A percentile compares a stretch with the other conserved stretches of the same genome.
These are phyloP conservation scores for Cordyceps javanica DNA, from an alignment of 2,329 filamentous ascomycete species.

Conservation along the genomic window DNA sequence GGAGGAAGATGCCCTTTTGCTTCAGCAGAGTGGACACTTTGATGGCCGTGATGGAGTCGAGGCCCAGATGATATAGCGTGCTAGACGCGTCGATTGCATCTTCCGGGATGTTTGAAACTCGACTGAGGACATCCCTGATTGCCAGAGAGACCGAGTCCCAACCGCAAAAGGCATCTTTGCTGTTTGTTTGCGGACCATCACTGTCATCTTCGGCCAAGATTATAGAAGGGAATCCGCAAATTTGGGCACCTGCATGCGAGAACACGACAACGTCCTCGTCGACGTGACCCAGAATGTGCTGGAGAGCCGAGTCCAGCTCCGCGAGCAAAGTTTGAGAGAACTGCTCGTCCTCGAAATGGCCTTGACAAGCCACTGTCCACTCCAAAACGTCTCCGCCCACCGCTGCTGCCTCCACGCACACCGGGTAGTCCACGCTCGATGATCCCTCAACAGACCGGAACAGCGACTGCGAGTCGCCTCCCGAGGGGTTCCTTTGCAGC, in stretches of 20 bases:
- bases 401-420: constrained; percentile 82
- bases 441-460: constrained; percentile 57
- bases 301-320: constrained; percentile 54
- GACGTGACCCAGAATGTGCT: constrained; percentile 44
- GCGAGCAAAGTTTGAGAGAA: constrained; percentile 47
- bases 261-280: constrained; percentile 50
- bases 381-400: constrained; percentile 45
- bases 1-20: constrained; percentile 54
- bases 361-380: constrained; percentile 69
- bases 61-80: constrained; percentile 75
- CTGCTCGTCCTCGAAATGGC: constrained; percentile 24
- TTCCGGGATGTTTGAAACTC: constrained; percentile 55
- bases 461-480: constrained; percentile 27
- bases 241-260: constrained; percentile 43
- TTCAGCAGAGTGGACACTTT: constrained; percentile 69
- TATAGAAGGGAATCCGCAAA: constrained; percentile 55
- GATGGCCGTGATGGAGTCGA: constrained; percentile 90
- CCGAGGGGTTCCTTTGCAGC: constrained; percentile 35
- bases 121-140: constrained; percentile 43
- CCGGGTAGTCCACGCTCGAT: constrained; percentile 70
- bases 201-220: constrained; percentile 2
- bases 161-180: neutral
- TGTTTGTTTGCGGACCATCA: neutral
- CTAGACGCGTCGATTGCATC: constrained; percentile 53
- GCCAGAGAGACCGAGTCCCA: constrained; percentile 31